A percentile compares a stretch with the other conserved stretches of the same genome.
These are phyloP conservation scores for Chalaropsis thielavioides DNA, from an alignment of 2,329 filamentous ascomycete genomes.

Conservation along the genomic window DNA sequence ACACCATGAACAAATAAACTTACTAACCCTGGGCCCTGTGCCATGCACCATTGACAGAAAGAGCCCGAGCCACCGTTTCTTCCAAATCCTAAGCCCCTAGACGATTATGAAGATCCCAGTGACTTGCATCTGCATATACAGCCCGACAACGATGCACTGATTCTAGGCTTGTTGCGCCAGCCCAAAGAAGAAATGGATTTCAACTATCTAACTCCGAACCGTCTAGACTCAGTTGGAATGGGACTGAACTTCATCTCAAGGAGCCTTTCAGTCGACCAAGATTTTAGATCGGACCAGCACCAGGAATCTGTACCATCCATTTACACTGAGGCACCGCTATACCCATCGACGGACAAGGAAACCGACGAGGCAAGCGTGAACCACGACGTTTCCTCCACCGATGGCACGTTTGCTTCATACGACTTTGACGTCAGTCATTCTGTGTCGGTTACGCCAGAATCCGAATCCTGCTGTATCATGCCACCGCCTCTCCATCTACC, in stretches of 20 bases:
- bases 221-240: not conserved
- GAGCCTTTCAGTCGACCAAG: not conserved
- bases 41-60: not conserved
- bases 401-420: not conserved
- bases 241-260: not conserved
- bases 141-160: not conserved
- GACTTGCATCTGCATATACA: not conserved
- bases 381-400: not conserved
- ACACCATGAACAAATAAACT: not conserved
- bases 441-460: not conserved
- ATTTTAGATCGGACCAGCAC: not conserved
- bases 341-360: not conserved
- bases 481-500: not conserved
- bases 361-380: not conserved
- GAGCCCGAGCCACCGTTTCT: conserved; percentile 9
- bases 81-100: not conserved
- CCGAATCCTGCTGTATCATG: not conserved
- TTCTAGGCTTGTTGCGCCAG: not conserved
- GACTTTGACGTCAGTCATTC: not conserved
- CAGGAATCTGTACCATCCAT: not conserved
- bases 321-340: not conserved
- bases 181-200: not conserved
- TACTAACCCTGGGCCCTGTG: not conserved
- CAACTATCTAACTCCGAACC: not conserved
- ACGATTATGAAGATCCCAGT: not conserved